Evolutionary conservation across 192 early-diverging fungal species (phyloP), one percentile per base, ranked within the genome.

Genomic region (Coemansia guatemalensis): DNA sequence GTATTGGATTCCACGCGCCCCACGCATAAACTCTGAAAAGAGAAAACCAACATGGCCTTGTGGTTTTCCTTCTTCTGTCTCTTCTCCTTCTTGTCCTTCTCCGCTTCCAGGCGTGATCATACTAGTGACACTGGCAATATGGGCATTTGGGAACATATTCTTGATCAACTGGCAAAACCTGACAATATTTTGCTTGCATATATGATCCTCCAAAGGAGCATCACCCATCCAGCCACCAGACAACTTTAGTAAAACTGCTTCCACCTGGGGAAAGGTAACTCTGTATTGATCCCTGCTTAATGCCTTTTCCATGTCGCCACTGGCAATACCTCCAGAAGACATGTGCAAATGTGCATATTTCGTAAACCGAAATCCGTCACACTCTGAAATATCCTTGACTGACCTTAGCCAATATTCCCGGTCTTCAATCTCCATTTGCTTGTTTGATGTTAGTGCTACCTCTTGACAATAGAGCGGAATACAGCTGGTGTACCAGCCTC

Each of bases 401-500:
- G 59, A 66, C 0, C 59, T 2, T 24, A 50, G 44, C 70, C 70
- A 73, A 56, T 67, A 53, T 21, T 66, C 64, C 1, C n/a, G 26
- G 0, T 60, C 49, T 5, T 67, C 60, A 18, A 73, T 61, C 11
- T 27, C 32, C 3, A 41, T 53, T 23, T 44, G 32, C 20, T 29
- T 22, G 47, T 65, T 32, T 7, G 62, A 48, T 0, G 64, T 53
- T 1, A 73, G 33, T 22, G 25, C 48, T 11, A 62, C 63, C 7
- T 72, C 63, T 35, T 62, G 70, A 30, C 60, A 67, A 41, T 62
- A 39, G 5, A 73, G 39, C 24, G 70, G 49, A 8, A 58, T 47
- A 29, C 70, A 73, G 20, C 60, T 54, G 23, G 8, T 18, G 2
- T 56, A 51, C 71, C 71, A 73, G 60, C 64, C 58, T n/a, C 54